Evolutionary conservation across 176 grass and related monocot genomes (phyloP).

Genomic region (Raddia guianensis): DNA sequence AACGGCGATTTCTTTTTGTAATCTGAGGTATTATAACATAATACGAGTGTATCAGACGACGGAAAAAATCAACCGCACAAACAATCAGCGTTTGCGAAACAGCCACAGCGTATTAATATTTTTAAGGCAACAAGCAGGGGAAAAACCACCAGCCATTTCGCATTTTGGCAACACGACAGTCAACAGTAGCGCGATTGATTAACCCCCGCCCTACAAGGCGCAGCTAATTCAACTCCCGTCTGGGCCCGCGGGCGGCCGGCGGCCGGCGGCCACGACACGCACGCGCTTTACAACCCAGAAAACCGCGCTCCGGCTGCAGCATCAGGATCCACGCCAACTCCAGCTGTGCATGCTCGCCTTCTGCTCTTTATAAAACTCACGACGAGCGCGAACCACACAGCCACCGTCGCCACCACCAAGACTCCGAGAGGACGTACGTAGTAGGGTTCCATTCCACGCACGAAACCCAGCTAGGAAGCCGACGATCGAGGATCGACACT

Average conservation of each 20-base stretch:
- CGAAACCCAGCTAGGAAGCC: neutral
- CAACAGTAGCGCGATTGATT: neutral
- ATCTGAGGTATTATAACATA: too few relatives aligned
- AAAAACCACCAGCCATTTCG: neutral
- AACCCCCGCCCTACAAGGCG: neutral
- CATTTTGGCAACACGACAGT: neutral
- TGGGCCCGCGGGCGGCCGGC: neutral
- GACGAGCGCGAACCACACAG: too few relatives aligned
- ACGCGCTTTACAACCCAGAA: constrained; percentile 4
- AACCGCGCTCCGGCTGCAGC: neutral
- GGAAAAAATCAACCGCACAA: too few relatives aligned
- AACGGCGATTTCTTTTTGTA: too few relatives aligned
- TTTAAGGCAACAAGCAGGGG: too few relatives aligned
- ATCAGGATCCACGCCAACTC: constrained; percentile 14
- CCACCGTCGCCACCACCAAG: neutral
- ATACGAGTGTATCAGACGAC: too few relatives aligned
- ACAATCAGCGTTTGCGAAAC: too few relatives aligned
- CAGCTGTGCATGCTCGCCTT: neutral
- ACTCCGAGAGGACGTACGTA: neutral
- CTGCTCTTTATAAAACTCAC: neutral
- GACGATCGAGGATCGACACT: neutral
- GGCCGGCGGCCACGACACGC: neutral
- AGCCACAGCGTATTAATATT: too few relatives aligned
- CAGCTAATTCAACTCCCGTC: neutral
- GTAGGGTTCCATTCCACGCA: neutral